A percentile compares a stretch with the other conserved stretches of the same genome.
Evolutionary conservation across 1,284 basidiomycete species (phyloP).

Genomic region (Sanghuangporus sanghuang): DNA sequence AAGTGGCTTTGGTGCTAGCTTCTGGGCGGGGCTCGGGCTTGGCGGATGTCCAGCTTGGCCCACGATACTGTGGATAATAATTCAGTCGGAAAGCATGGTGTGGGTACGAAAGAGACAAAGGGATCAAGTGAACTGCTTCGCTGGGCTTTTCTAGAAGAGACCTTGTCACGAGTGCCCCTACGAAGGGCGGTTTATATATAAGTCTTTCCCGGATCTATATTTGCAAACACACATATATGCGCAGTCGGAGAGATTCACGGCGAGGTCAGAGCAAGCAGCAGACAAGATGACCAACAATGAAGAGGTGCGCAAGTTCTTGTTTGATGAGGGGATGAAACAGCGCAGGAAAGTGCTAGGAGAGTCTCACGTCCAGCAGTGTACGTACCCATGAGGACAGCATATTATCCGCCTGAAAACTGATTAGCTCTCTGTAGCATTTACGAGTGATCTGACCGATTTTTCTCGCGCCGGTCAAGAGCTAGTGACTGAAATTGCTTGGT

Average conservation of each 20-base stretch:
- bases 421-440: background rate
- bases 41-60: background rate
- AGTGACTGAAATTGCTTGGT: conserved; percentile 16
- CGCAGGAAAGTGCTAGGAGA: background rate
- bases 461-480: conserved; percentile 17
- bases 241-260: background rate
- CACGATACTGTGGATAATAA: background rate
- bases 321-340: background rate
- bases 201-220: background rate
- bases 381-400: background rate
- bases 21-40: background rate
- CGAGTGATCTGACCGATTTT: conserved; percentile 8
- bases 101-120: conserved; percentile 1
- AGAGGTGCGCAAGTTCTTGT: background rate
- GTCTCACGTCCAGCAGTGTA: background rate
- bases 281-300: background rate
- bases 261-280: background rate
- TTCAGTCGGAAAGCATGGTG: background rate
- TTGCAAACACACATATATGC: background rate
- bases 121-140: background rate
- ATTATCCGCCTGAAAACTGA: background rate
- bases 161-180: background rate
- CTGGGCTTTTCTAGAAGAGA: background rate
- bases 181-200: background rate
- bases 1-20: background rate